Evolutionary conservation across 352 stramenopile species (phyloP).

Genomic region (Phytophthora aleatoria): DNA sequence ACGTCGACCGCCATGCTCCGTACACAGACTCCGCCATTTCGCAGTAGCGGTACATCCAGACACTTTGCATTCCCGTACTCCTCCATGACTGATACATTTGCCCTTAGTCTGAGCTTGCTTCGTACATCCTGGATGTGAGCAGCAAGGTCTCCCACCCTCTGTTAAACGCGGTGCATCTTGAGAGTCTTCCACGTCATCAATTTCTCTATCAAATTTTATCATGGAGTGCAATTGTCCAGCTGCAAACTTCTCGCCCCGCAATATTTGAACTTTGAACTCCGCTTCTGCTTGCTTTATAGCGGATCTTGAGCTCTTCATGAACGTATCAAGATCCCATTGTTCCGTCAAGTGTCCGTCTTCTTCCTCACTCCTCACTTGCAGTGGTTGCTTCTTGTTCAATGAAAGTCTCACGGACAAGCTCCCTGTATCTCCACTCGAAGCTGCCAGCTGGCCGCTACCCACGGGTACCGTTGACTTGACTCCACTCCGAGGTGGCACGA

Average conservation of each 20-base stretch:
- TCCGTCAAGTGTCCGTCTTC: background rate
- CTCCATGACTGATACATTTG: slow-evolving; percentile 31
- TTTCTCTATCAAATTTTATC: slow-evolving; percentile 14
- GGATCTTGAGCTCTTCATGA: slow-evolving; percentile 20
- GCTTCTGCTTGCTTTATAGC: slow-evolving; percentile 16
- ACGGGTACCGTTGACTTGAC: slow-evolving; percentile 1
- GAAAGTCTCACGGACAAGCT: slow-evolving; percentile 18
- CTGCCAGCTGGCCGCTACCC: slow-evolving; percentile 5
- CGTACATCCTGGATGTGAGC: slow-evolving; percentile 23
- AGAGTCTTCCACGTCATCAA: slow-evolving; percentile 2
- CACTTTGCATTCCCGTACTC: slow-evolving; percentile 17
- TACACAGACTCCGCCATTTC: slow-evolving; percentile 17
- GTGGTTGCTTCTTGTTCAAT: slow-evolving; percentile 10
- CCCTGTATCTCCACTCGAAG: slow-evolving; percentile 10
- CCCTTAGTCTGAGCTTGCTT: slow-evolving; percentile 29
- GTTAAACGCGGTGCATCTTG: background rate
- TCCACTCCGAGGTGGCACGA: slow-evolving; percentile 1
- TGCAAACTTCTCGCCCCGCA: slow-evolving; percentile 13
- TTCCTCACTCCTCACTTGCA: background rate
- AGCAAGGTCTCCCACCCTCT: slow-evolving; percentile 3
- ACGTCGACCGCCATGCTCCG: slow-evolving; percentile 19
- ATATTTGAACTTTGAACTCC: slow-evolving; percentile 19
- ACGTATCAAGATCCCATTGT: slow-evolving; percentile 8
- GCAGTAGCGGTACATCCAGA: slow-evolving; percentile 11
- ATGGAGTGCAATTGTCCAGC: slow-evolving; percentile 27